A percentile compares a stretch with the other conserved stretches of the same genome.
These are phyloP conservation scores for Aphanoascus verrucosus DNA, from an alignment of 2,329 filamentous ascomycete genomes.

Conservation along the genomic window DNA sequence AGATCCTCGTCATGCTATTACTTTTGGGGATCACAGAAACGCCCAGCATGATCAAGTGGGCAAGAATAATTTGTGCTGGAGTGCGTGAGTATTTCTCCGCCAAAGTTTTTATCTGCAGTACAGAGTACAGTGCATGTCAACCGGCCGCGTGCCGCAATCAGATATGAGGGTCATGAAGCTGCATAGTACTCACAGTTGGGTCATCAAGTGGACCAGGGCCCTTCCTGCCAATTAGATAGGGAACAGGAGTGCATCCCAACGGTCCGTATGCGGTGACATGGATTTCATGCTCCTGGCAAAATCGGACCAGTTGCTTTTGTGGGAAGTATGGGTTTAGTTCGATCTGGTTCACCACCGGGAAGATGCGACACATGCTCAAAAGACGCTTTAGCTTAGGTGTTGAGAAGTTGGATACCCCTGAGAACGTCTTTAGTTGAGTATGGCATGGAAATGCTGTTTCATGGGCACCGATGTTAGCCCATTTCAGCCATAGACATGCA, in stretches of 20 bases:
- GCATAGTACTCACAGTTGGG: neutral
- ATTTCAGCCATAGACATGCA: neutral
- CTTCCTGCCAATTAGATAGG: neutral
- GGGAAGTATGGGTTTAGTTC: slow-evolving; percentile 47
- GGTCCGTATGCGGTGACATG: slow-evolving; percentile 13
- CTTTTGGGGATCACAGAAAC: slow-evolving; percentile 11
- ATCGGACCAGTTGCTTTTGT: slow-evolving; percentile 4
- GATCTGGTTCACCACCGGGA: slow-evolving; percentile 55
- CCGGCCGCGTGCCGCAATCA: neutral
- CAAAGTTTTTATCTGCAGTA: slow-evolving; percentile 1
- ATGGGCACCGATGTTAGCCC: slow-evolving; percentile 15
- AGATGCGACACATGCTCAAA: slow-evolving; percentile 37
- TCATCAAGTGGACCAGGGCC: slow-evolving; percentile 9
- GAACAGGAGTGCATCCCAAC: slow-evolving; percentile 11
- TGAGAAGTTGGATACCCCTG: slow-evolving; percentile 31
- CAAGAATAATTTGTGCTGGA: slow-evolving; percentile 8
- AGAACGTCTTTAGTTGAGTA: neutral
- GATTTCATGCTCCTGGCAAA: slow-evolving; percentile 10
- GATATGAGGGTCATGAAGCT: neutral
- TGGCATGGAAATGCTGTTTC: too few species aligned
- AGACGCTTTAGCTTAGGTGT: slow-evolving; percentile 26
- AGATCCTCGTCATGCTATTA: slow-evolving; percentile 4
- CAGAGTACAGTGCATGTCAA: neutral
- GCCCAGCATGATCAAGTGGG: slow-evolving; percentile 6
- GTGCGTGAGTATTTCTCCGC: slow-evolving; percentile 4